Evolutionary conservation across 2,329 filamentous ascomycete species (phyloP), one percentile per base, ranked within the genome.

Genomic region (Aspergillus caelatus): DNA sequence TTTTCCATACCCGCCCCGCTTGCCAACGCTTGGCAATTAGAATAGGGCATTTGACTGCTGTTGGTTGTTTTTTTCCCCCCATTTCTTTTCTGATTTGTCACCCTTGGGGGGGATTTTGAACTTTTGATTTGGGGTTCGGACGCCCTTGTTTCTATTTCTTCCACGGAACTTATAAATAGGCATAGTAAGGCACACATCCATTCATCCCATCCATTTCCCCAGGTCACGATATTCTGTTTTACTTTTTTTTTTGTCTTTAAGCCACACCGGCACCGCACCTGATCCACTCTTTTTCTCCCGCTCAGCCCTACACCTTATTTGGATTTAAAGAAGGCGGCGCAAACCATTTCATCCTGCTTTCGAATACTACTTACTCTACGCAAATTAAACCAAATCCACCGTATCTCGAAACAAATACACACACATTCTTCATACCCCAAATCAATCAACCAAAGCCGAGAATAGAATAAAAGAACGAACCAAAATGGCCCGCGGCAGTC

Each of bases 401-500:
- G 16, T 19, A 41, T 41, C 1, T 19, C 39, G 16, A 32, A 34
- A n/a, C 28, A 30, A 55, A 36, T 26, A 26, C 4, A 26, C 23
- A 16, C 4, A 34, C 30, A 32, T 4, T 5, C 0, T 3, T 34
- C 10, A 34, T 11, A 11, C 32, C 10, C 10, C 32, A 21, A 19
- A 3, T 1, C 19, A 8, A 34, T 3, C 3, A 36, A 23, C 8
- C 19, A 9, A 54, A 54, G 16, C 34, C 55, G 34, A 34, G 14
- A 36, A 36, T 4, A 30, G 12, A 32, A 21, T 52, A 23, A 32
- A n/a, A 53, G n/a, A 53, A 50, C 30, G 7, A 28, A 61, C 16
- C n/a, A 68, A 57, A 61, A 72, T 73, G 67, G 64, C 68, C 41
- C 62, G 64, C 63, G 69, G 79, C 46, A 57, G 53, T 61, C 75